Percentiles rank a stretch among this genome's conserved stretches.
Evolutionary conservation across 106 monocot species (phyloP).

Genomic region (Phalaenopsis aphrodite): DNA sequence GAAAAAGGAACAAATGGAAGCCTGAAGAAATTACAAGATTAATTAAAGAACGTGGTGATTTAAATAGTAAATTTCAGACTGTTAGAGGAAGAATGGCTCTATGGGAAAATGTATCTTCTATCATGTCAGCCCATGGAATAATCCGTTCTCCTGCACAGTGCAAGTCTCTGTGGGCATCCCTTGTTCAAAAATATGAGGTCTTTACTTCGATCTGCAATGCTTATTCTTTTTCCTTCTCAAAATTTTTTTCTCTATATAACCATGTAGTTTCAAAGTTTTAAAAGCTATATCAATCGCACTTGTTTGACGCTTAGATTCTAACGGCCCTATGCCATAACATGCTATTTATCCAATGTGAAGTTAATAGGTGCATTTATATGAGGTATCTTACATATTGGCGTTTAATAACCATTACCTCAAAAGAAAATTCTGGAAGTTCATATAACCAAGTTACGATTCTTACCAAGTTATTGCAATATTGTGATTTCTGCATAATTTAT

Average conservation of each 20-base stretch:
- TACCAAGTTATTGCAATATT: background rate
- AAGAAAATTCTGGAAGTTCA: too few relatives aligned
- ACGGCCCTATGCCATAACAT: too few relatives aligned
- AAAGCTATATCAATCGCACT: too few relatives aligned
- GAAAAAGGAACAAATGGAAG: constrained; percentile 78
- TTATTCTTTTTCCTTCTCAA: background rate
- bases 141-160: constrained; percentile 75
- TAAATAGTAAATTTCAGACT: constrained; percentile 62
- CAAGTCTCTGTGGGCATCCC: constrained; percentile 97
- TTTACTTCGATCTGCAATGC: background rate
- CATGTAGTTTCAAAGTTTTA: too few relatives aligned
- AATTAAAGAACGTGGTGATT: constrained; percentile 64
- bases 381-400: too few relatives aligned
- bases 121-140: constrained; percentile 47
- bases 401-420: too few relatives aligned
- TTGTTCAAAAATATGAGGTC: constrained; percentile 96
- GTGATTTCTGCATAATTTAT: background rate
- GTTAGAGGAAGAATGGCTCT: constrained; percentile 85
- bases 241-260: too few relatives aligned
- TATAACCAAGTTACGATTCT: too few relatives aligned
- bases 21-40: constrained; percentile 83
- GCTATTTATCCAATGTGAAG: too few relatives aligned
- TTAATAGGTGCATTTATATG: too few relatives aligned
- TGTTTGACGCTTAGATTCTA: too few relatives aligned
- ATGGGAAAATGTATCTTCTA: constrained; percentile 85